phyloP scores from a whole-genome alignment of 2,329 filamentous ascomycete genomes.

The Phoma sp. region DNA sequence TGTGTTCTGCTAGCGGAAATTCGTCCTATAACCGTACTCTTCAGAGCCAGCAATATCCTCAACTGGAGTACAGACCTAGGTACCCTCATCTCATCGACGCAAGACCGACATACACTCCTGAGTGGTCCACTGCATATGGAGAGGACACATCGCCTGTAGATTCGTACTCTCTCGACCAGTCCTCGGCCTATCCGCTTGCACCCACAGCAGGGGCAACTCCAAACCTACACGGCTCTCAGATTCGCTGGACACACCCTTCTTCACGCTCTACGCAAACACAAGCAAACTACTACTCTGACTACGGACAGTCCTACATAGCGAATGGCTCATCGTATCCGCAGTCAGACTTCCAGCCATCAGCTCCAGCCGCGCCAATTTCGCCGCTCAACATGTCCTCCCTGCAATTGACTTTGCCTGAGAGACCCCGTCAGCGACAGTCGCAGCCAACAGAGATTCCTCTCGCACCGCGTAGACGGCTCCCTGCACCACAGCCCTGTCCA shows the following conservation, averaged over 20 bases:
- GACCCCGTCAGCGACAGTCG: constrained; percentile 24
- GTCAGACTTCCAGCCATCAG: constrained; percentile 13
- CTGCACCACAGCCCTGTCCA: constrained; percentile 40
- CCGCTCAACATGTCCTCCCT: constrained; percentile 43
- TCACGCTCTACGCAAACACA: constrained; percentile 20
- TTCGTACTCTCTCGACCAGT: constrained; percentile 32
- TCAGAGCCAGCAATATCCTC: constrained; percentile 23
- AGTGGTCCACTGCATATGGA: constrained; percentile 34
- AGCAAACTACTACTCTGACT: constrained; percentile 27
- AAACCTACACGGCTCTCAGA: constrained; percentile 22
- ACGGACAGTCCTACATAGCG: constrained; percentile 24
- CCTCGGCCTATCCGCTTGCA: constrained; percentile 26
- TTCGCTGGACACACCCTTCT: constrained; percentile 28
- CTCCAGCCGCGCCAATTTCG: constrained; percentile 30
- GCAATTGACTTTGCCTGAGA: constrained; percentile 35
- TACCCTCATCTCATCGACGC: constrained; percentile 20
- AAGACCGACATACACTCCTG: constrained; percentile 26
- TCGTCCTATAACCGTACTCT: constrained; percentile 24
- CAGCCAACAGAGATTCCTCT: constrained; percentile 19
- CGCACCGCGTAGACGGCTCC: constrained; percentile 38
- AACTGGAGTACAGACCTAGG: constrained; percentile 3
- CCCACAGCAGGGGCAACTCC: constrained; percentile 19
- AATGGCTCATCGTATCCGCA: constrained; percentile 28
- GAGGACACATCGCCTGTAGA: constrained; percentile 41
- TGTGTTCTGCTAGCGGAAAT: constrained; percentile 22